Base-by-base conservation (phyloP, 2,329 filamentous ascomycete genomes). In the Calonectria pteridis region DNA sequence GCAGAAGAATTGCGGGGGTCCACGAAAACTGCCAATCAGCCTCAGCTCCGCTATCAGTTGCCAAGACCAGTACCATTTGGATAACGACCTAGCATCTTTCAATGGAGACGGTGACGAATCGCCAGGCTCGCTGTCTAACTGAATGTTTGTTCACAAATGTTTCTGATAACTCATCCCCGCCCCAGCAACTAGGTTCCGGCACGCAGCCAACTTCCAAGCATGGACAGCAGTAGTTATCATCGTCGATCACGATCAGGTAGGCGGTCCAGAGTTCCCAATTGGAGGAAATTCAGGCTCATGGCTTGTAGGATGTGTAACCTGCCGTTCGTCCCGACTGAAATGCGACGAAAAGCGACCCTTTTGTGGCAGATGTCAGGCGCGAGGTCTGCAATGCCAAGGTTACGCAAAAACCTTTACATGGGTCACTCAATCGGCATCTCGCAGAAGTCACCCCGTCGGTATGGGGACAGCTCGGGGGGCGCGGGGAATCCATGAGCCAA, bases 321-420 rank as follows among this genome's bases (percentile, higher is more conserved):
- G 59, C 20, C 59, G 59, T 13, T 64, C 59, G 14, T 64, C 37
- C n/a, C 49, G 59, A 16, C 29, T 64, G 16, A 64, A 64, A 33
- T 64, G 59, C 5, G 59, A 64, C 29, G 69, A 72, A 65, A 50
- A 51, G 37, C 53, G 67, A 2, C 69, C 69, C 14, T 72, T 28
- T 35, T 72, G 69, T 20, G 53, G 43, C 20, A 72, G 28, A 29
- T 72, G 69, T 62, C 51, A 64, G 13, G 51, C 31, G 28, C 63
- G 69, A 33, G 69, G 69, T 31, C 5, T 72, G 13, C 23, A 67
- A 37, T 72, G 69, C 63, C 63, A 72, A 67, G 69, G 69, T 11
- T 72, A 67, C 29, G 23, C 63, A 50, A 53, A 72, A 28, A 49
- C 62, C 7, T 53, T 72, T n/a, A 67, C 53, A 53, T 72, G 69